A percentile compares a stretch with the other conserved stretches of the same genome.
These are phyloP conservation scores for Polytrichum commune DNA, from an alignment of 225 moss, liverwort and hornwort species.

Conservation along the genomic window DNA sequence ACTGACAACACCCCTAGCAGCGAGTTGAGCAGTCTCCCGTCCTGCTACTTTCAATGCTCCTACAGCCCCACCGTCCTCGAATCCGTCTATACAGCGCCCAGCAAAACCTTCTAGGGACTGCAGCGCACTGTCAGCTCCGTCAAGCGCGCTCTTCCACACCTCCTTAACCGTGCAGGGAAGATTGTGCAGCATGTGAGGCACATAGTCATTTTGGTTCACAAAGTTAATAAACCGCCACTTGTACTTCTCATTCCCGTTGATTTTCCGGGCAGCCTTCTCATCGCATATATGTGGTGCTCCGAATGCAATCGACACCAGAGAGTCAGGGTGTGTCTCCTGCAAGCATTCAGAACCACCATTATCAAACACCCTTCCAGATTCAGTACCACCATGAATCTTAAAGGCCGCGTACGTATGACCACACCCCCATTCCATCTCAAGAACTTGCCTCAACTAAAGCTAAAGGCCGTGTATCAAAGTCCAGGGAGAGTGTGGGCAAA, in stretches of 20 bases:
- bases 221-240: conserved; percentile 21
- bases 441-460: not conserved
- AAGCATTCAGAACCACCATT: not conserved
- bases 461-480: too few species aligned
- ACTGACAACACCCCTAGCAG: too few species aligned
- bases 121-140: not conserved
- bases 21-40: too few species aligned
- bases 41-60: too few species aligned
- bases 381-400: too few species aligned
- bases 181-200: conserved; percentile 15
- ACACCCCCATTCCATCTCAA: not conserved
- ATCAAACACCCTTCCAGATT: not conserved
- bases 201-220: conserved; percentile 10
- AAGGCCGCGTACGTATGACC: not conserved
- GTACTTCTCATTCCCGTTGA: not conserved
- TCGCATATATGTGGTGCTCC: conserved; percentile 19
- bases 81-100: too few species aligned
- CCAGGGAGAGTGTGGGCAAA: too few species aligned
- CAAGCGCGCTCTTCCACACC: not conserved
- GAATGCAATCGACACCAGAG: conserved; percentile 14
- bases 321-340: not conserved
- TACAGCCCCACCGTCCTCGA: too few species aligned
- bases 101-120: not conserved
- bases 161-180: not conserved
- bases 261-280: not conserved